Evolutionary conservation across 805 yeast species (phyloP).

Genomic region (Clavispora vitiphila): DNA sequence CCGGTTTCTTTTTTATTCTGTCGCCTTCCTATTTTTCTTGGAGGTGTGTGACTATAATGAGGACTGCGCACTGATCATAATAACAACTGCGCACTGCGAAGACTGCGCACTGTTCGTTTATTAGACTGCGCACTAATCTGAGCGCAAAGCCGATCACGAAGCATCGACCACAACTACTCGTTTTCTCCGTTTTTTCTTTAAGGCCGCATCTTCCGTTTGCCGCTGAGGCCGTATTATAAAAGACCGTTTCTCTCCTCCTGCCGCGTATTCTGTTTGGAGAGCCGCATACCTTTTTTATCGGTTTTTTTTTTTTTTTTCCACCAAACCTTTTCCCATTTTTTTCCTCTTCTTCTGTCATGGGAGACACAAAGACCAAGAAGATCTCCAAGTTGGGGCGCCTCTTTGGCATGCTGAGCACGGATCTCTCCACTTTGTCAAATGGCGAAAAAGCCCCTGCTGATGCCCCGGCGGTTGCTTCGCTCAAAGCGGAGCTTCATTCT

Average conservation of each 20-base stretch:
- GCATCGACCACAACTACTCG: neutral
- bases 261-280: neutral
- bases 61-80: too few relatives aligned
- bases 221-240: neutral
- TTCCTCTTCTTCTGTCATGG: constrained; percentile 8
- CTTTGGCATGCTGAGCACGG: constrained; percentile 21
- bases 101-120: too few relatives aligned
- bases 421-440: constrained; percentile 4
- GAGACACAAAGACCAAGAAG: constrained; percentile 19
- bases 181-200: neutral
- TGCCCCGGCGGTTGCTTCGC: neutral
- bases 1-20: neutral
- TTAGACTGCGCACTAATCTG: too few relatives aligned
- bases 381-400: constrained; percentile 22
- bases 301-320: neutral
- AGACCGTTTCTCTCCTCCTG: neutral
- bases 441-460: neutral
- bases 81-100: too few relatives aligned
- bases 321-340: neutral
- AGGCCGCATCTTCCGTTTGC: neutral
- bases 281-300: neutral
- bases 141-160: neutral
- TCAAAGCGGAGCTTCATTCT: neutral
- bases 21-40: too few relatives aligned
- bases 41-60: too few relatives aligned